A percentile compares a stretch with the other conserved stretches of the same genome.
Evolutionary conservation across 805 yeast species (phyloP).

Genomic region (Komagataella populi): DNA sequence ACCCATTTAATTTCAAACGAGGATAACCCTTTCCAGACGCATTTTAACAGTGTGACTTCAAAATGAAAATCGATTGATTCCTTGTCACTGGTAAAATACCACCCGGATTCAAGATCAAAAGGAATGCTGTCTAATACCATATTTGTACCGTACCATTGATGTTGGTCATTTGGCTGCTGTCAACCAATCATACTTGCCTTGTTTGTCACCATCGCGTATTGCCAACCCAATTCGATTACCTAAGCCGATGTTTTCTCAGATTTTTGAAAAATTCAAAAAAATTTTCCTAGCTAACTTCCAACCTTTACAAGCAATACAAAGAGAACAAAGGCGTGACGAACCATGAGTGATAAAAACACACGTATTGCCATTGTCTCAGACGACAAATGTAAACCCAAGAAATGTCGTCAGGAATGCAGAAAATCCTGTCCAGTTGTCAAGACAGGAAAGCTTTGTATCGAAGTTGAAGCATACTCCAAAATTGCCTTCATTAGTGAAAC

Average conservation of each 20-base stretch:
- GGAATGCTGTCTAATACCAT: neutral
- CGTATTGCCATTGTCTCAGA: conserved; percentile 94
- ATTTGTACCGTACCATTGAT: too few species aligned
- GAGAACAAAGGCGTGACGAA: neutral
- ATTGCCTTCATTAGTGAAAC: conserved; percentile 91
- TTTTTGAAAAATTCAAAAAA: neutral
- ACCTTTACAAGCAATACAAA: neutral
- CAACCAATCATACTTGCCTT: neutral
- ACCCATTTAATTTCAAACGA: neutral
- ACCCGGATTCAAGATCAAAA: neutral
- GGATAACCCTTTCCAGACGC: neutral
- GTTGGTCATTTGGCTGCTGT: too few species aligned
- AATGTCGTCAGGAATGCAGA: conserved; percentile 97
- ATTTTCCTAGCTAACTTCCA: neutral
- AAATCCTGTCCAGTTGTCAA: conserved; percentile 96
- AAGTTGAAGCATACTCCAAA: conserved; percentile 80
- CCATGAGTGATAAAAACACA: conserved; percentile 26
- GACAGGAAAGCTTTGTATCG: conserved; percentile 96
- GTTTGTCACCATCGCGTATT: neutral
- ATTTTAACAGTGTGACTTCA: neutral
- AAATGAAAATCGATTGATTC: neutral
- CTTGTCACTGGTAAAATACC: neutral
- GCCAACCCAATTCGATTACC: neutral
- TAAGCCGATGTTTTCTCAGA: neutral
- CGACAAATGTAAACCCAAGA: conserved; percentile 95